Evolutionary conservation across 2,329 filamentous ascomycete species (phyloP), one percentile per base, ranked within the genome.

Genomic region (Hypocrella siamensis): DNA sequence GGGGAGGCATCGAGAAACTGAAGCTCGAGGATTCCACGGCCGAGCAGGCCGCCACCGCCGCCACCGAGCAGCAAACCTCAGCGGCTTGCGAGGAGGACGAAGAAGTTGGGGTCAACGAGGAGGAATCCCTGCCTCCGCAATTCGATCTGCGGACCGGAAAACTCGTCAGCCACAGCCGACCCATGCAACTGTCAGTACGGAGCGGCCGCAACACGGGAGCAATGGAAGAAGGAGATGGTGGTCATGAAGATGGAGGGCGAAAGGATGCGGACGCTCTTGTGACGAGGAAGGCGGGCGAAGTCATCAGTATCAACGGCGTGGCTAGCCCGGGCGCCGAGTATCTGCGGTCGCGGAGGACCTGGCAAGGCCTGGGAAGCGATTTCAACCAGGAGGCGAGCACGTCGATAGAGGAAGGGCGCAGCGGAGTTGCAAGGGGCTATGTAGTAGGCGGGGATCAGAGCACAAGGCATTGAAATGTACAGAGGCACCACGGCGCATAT

Each of bases 281-380:
- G 10, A 75, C 72, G 49, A 64, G 75, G 40, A 43, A 55, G 33
- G 37, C 52, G 33, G 75, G 78, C 3, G 79, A 93, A 40, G 43
- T 96, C 14, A 79, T 83, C 0, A 75, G 76, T 28, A 74, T 96
- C 42, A 88, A 86, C 31, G 84, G 85, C 6, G 71, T 88, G 1
- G 65, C 79, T n/a, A 96, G 88, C 28, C 90, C 90, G 0, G 90
- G 84, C 0, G 90, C 90, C 1, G 83, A 94, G 51, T 96, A 72
- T 43, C 58, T 98, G 39, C 70, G 78, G 19, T 80, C 78, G 4
- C 72, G 86, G 45, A 62, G 90, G 35, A 93, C 83, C 4, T 98
- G 90, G 90, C 79, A 79, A 47, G 90, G 90, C 0, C 57, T 98
- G 17, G 90, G 90, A 0, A 93, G 74, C 38, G 90, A 98, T 50